Evolutionary conservation across 108 stramenopile genomes (phyloP), one percentile per base, ranked within the genome.

Genomic region (Cyclotella sp.): DNA sequence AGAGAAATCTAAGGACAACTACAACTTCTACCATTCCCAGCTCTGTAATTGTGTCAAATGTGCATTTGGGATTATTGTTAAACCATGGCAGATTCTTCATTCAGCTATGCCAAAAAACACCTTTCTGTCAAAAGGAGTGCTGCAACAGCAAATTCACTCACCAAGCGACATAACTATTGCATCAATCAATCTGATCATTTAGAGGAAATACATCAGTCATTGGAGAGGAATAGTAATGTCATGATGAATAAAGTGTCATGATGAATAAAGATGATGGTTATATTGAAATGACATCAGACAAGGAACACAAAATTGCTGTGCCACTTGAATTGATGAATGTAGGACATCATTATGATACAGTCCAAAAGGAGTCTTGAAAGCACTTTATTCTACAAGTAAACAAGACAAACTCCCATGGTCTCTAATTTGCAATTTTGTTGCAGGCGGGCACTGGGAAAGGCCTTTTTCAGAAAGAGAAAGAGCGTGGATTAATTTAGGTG

Each of bases 1-100:
- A 34, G 6, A 34, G 34, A 5, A 34, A 34, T 27, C 7, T 0
- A 72, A 61, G 58, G 61, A 67, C 16, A 24, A 58, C 62, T 65
- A 65, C 41, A 76, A 71, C 26, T 82, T 76, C 57, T 72, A 46
- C 68, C 72, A 70, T 67, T 65, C 65, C 26, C 72, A 74, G 26
- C 18, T 79, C 0, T 0, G 72, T 24, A 79, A 73, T n/a, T 29
- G 53, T 42, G 63, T 74, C 0, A 65, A 79, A 27, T 67, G 72
- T 46, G 51, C 65, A 9, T 79, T 79, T 79, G 72, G 72, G 18
- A 30, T 57, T 11, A 41, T 79, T 47, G 46, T 71, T 13, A 28
- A 63, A 28, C 53, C 3, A 28, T 58, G 57, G 76, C 68, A 41
- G 13, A 54, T 77, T 27, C 49, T 77, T 29, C 8, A 57, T 21